These are phyloP conservation scores for Podila verticillata DNA, from an alignment of 192 early-diverging fungal genomes.

Conservation along the genomic window DNA sequence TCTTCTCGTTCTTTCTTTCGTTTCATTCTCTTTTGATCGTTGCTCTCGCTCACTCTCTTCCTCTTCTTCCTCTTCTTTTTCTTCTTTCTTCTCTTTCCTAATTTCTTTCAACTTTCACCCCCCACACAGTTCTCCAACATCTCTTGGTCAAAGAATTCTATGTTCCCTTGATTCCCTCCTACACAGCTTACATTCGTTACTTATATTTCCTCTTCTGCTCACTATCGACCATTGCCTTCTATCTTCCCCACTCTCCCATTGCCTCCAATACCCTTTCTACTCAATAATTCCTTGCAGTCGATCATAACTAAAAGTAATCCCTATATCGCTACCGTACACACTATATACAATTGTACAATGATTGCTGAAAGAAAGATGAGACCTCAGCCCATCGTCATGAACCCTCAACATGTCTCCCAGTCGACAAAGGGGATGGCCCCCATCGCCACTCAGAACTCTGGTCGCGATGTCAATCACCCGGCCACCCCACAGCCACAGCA, in stretches of 20 bases:
- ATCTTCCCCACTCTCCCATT: too few relatives aligned
- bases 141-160: background rate
- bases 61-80: background rate
- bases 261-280: too few relatives aligned
- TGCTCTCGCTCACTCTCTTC: background rate
- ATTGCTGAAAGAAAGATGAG: slow-evolving; percentile 28
- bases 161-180: background rate
- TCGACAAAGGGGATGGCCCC: background rate
- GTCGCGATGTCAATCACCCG: slow-evolving; percentile 24
- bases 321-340: background rate
- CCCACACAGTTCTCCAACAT: background rate
- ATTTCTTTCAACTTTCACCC: background rate
- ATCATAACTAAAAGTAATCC: background rate
- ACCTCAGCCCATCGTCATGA: slow-evolving; percentile 18
- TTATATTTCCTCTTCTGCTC: too few relatives aligned
- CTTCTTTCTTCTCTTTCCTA: background rate
- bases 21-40: background rate
- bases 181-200: too few relatives aligned
- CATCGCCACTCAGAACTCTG: background rate
- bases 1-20: background rate
- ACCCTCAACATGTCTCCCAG: slow-evolving; percentile 22
- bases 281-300: too few relatives aligned
- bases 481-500: slow-evolving; percentile 42
- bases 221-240: too few relatives aligned
- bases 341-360: slow-evolving; percentile 1